Percentiles rank a stretch among this genome's conserved stretches.
Evolutionary conservation across 495 filamentous ascomycete genomes (phyloP).

Genomic region (Viridothelium virens): DNA sequence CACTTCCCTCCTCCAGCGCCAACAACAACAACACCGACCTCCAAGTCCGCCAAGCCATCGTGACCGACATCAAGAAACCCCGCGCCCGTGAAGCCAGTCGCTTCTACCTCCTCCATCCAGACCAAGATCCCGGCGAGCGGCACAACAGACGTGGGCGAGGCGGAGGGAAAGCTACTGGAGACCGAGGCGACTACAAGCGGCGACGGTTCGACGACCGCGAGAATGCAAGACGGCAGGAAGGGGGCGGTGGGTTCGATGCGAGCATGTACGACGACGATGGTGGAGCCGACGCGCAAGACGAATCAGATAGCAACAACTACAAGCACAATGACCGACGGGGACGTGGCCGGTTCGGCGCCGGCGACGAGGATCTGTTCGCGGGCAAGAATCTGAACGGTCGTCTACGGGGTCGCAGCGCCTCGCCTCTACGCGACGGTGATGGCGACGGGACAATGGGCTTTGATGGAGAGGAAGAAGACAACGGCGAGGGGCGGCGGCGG

Average conservation of each 20-base stretch:
- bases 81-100: constrained; percentile 72
- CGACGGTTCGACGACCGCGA: constrained; percentile 52
- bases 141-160: constrained; percentile 39
- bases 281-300: constrained; percentile 18
- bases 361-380: constrained; percentile 25
- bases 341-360: constrained; percentile 33
- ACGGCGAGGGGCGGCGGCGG: constrained; percentile 1
- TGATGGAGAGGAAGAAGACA: constrained; percentile 31
- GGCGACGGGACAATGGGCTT: constrained; percentile 50
- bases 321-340: constrained; percentile 26
- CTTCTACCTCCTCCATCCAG: constrained; percentile 85
- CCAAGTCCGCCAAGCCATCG: constrained; percentile 62
- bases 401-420: constrained; percentile 61
- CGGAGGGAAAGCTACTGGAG: constrained; percentile 17
- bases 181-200: constrained; percentile 51
- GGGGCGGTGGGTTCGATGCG: constrained; percentile 53
- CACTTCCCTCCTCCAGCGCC: constrained; percentile 50
- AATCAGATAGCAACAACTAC: constrained; percentile 20
- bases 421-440: constrained; percentile 59
- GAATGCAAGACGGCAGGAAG: constrained; percentile 38
- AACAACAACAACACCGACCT: constrained; percentile 65
- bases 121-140: constrained; percentile 74
- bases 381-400: constrained; percentile 40
- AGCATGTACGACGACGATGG: constrained; percentile 71
- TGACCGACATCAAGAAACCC: constrained; percentile 67